Base-by-base conservation (phyloP, 108 stramenopile species). In the Fistulifera pelliculosa region DNA sequence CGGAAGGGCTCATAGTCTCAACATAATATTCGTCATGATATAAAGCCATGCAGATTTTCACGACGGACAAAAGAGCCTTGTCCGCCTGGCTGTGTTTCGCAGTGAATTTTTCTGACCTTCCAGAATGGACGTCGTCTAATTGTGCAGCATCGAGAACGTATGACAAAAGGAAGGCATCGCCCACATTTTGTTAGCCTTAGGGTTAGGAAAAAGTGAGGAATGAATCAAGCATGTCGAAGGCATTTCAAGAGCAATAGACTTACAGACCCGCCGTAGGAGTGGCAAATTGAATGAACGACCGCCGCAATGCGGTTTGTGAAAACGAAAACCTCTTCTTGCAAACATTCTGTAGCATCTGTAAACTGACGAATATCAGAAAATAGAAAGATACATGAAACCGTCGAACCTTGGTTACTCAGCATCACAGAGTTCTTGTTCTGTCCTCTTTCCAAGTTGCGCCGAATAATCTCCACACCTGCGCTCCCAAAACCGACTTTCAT, bases 131-230 rank as follows among this genome's bases (percentile, higher is more conserved):
- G 18, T 44, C 47, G 27, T 11, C 14, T 2, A 3, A 19, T 11
- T 31, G 16, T 5, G 12, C 15, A 15, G 65, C 75, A 28, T 86
- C 84, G 1, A 87, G 62, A 41, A 70, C 56, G 94, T 94, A 96
- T 41, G 81, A 84, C 7, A 94, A 65, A 23, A 96, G 61, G 60
- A 96, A 96, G 3, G 96, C 96, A 53, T 96, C 96, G 10, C 96
- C 96, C 52, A 96, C 80, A 60, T 96, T 96, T 62, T 96, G 94
- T 64, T 96, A n/a, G n/a, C n/a, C n/a, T n/a, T n/a, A n/a, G n/a
- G n/a, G n/a, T n/a, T n/a, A n/a, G n/a, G n/a, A n/a, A n/a, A n/a
- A n/a, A n/a, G n/a, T n/a, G n/a, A n/a, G n/a, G n/a, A n/a, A n/a
- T n/a, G n/a, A n/a, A n/a, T n/a, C n/a, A n/a, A n/a, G n/a, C n/a